Evolutionary conservation across 495 filamentous ascomycete genomes (phyloP).

Genomic region (Hypoxylon subgilvum): DNA sequence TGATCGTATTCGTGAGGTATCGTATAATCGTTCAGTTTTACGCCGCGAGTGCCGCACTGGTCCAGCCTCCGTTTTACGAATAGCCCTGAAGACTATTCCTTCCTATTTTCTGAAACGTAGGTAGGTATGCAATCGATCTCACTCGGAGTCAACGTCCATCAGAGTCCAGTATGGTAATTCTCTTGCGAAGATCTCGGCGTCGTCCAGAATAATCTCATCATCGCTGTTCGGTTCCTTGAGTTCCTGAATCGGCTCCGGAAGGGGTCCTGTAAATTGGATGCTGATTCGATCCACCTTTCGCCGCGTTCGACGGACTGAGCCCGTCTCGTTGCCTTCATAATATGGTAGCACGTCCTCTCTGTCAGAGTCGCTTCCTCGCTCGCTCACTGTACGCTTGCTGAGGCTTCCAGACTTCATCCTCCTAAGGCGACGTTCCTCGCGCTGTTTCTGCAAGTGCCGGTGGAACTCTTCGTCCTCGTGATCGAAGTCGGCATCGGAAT

Average conservation of each 20-base stretch:
- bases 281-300: constrained; percentile 55
- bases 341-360: constrained; percentile 57
- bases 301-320: constrained; percentile 54
- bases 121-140: constrained; percentile 26
- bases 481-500: constrained; percentile 50
- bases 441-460: constrained; percentile 38
- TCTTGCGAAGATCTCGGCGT: constrained; percentile 50
- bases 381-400: constrained; percentile 59
- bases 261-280: constrained; percentile 56
- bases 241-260: constrained; percentile 58
- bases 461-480: constrained; percentile 48
- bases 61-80: constrained; percentile 11
- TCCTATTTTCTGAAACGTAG: constrained; percentile 27
- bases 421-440: constrained; percentile 49
- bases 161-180: constrained; percentile 57
- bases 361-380: constrained; percentile 61
- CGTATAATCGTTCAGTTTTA: constrained; percentile 29
- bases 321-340: constrained; percentile 48
- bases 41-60: background rate
- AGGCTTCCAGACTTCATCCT: constrained; percentile 60
- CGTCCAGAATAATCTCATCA: constrained; percentile 54
- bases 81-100: background rate
- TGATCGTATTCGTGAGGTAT: constrained; percentile 16
- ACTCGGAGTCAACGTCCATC: constrained; percentile 57
- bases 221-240: constrained; percentile 58